Conservation (phyloP, 2,329 filamentous ascomycete species). For the Fusarium proliferatum region DNA sequence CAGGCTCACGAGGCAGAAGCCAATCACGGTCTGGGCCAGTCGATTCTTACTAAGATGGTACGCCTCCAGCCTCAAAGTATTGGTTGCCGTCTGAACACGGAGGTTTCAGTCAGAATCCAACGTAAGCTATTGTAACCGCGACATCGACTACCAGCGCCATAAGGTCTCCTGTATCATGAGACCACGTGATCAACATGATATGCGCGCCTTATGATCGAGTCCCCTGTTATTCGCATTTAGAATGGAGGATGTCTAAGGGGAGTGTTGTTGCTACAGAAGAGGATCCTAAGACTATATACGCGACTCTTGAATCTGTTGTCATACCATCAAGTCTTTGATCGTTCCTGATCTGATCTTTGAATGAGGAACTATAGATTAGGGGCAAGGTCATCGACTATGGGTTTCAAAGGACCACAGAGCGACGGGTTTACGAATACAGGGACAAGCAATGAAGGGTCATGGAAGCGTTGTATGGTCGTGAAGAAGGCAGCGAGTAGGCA, state of each 20-base stretch:
- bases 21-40: not conserved
- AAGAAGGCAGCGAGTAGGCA: fast-evolving
- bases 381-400: not conserved
- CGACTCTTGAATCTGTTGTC: not conserved
- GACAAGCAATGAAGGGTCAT: fast-evolving
- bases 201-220: fast-evolving
- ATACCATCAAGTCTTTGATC: no score
- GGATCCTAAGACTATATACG: fast-evolving
- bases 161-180: not conserved
- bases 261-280: fast-evolving
- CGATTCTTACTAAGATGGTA: conserved; percentile 2
- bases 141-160: fast-evolving
- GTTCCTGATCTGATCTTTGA: no score
- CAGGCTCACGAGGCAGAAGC: not conserved
- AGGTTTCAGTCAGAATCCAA: not conserved
- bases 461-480: fast-evolving
- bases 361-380: not conserved
- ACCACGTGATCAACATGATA: fast-evolving
- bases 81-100: not conserved
- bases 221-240: fast-evolving
- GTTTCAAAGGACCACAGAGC: fast-evolving
- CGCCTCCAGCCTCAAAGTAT: not conserved
- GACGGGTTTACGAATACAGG: not conserved
- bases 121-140: not conserved
- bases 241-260: fast-evolving